phyloP scores from a whole-genome alignment of 2,329 filamentous ascomycete genomes.

The Incumbomyces delicatus region DNA sequence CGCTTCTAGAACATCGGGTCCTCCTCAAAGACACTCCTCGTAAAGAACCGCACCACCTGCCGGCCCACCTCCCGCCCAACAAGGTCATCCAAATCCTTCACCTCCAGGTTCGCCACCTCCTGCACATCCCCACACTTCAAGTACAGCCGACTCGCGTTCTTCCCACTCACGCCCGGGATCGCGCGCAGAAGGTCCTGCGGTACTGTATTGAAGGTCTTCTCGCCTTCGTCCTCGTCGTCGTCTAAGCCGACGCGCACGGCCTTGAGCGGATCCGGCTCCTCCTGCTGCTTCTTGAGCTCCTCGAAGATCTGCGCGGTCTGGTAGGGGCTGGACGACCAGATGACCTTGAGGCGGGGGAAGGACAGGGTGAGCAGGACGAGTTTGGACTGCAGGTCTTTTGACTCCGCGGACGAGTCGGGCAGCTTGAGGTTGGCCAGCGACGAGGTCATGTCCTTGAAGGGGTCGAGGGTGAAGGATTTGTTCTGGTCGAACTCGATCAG shows the following conservation, averaged over 20 bases:
- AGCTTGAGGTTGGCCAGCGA: constrained; percentile 51
- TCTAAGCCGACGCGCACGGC: constrained; percentile 71
- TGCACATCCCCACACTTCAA: constrained; percentile 64
- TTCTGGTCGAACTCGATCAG: constrained; percentile 97
- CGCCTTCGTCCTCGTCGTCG: constrained; percentile 49
- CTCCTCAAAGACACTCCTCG: constrained; percentile 48
- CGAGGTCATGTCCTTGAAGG: constrained; percentile 52
- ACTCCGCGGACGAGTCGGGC: constrained; percentile 44
- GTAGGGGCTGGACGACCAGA: constrained; percentile 89
- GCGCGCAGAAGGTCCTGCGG: constrained; percentile 83
- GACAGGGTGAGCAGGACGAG: constrained; percentile 85
- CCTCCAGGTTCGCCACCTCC: constrained; percentile 79
- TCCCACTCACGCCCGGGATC: constrained; percentile 74
- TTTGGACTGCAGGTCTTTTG: constrained; percentile 79
- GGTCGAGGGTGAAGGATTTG: constrained; percentile 91
- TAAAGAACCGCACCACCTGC: constrained; percentile 74
- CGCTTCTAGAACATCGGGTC: constrained; percentile 1
- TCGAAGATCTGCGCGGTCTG: constrained; percentile 97
- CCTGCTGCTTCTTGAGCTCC: constrained; percentile 77
- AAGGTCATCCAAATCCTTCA: constrained; percentile 59
- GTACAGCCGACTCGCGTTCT: constrained; percentile 64
- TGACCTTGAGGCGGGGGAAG: constrained; percentile 79
- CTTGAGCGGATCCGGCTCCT: constrained; percentile 80
- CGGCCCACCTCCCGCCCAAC: constrained; percentile 70
- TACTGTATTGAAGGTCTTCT: constrained; percentile 66